Base-by-base conservation (phyloP, 306 rosid genomes). In the Hippophae tibetana region DNA sequence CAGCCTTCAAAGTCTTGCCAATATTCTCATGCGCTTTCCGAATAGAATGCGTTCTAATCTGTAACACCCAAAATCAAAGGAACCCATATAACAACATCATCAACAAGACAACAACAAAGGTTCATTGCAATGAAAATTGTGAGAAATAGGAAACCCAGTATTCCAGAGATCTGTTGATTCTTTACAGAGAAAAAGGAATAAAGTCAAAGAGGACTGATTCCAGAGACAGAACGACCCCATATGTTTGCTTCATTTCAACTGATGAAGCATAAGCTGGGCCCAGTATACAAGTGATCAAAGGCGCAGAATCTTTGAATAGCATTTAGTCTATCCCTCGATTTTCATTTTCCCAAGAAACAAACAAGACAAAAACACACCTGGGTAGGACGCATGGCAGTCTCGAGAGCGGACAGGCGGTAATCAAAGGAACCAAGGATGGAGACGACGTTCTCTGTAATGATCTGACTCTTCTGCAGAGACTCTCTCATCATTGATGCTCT, bases 311-410 rank as follows among this genome's bases (percentile, higher is more conserved):
- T 2, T 4, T 31, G 38, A 31, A 31, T 31, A 31, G 5, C 3
- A 4, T 31, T 31, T 31, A 2, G 4, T 31, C 38, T 31, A 31
- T 31, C 38, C 38, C 38, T 31, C 38, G 38, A 31, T 31, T 31
- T 31, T 31, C 38, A 31, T 31, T 31, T 31, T 4, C 38, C 38
- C 43, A 57, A 57, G 54, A 58, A 43, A 46, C 41, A 44, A 11
- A 58, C 49, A 58, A 25, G 44, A 45, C 5, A 6, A 12, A n/a
- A 8, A 23, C 9, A 5, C 42, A 87, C 99, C 90, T 88, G 99
- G 73, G 96, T 92, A 14, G 99, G 99, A 52, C 96, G 93, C 95
- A 92, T 86, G 55, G 96, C 95, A 42, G 99, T 85, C 52, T 92
- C 96, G 10, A 92, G 86, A 7, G 99, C 90, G 49, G 99, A 92